A percentile compares a stretch with the other conserved stretches of the same genome.
These are phyloP conservation scores for Triticum aestivum DNA, from an alignment of 176 grass and related monocot genomes.

Conservation along the genomic window IWGSC_CS_RefSeq_v2.1 NC_057804.1:81695371-81695870, in stretches of 20 bases:
- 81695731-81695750: slow-evolving; percentile 34
- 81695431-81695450: no score
- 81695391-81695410: no score
- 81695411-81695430: no score
- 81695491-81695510: no score
- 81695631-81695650: neutral
- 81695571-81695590: no score
- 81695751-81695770: slow-evolving; percentile 37
- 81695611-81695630: neutral
- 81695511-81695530: no score
- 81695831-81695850: slow-evolving; percentile 2
- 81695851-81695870: slow-evolving; percentile 3
- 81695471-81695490: no score
- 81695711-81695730: slow-evolving; percentile 25
- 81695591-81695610: no score
- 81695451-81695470: no score
- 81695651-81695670: neutral
- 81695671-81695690: neutral
- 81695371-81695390: no score
- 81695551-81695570: no score
- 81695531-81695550: no score
- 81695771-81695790: slow-evolving; percentile 10
- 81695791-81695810: slow-evolving; percentile 46
- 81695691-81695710: neutral
- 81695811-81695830: slow-evolving; percentile 31